These are phyloP conservation scores for Pseudogymnoascus sp. DNA, from an alignment of 2,329 filamentous ascomycete species.

Conservation along the genomic window DNA sequence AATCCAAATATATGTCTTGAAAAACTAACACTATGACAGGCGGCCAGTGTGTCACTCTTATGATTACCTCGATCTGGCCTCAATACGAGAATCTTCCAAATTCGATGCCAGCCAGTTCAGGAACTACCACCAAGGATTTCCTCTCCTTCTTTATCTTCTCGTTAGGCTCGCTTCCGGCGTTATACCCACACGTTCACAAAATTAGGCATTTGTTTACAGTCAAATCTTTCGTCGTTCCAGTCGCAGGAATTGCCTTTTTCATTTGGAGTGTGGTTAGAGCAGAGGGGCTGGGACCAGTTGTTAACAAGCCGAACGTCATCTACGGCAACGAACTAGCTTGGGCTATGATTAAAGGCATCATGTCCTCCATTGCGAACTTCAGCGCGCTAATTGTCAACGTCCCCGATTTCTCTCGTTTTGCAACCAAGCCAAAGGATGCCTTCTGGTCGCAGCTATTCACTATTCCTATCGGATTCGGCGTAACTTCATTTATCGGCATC, in stretches of 20 bases:
- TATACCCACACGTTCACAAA: slow-evolving; percentile 85
- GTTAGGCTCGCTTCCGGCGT: slow-evolving; percentile 68
- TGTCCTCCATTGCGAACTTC: slow-evolving; percentile 86
- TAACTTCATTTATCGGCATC: slow-evolving; percentile 80
- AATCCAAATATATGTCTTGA: background rate
- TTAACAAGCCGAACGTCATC: slow-evolving; percentile 55
- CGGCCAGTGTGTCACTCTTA: slow-evolving; percentile 74
- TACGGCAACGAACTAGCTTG: slow-evolving; percentile 65
- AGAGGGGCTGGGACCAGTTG: slow-evolving; percentile 73
- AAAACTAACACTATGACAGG: slow-evolving; percentile 34
- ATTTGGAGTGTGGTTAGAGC: slow-evolving; percentile 79
- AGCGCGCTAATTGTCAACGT: slow-evolving; percentile 74
- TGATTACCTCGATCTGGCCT: slow-evolving; percentile 78
- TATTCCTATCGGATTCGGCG: slow-evolving; percentile 61
- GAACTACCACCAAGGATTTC: slow-evolving; percentile 67
- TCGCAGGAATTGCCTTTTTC: slow-evolving; percentile 76
- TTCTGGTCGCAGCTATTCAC: slow-evolving; percentile 72
- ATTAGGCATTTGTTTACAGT: slow-evolving; percentile 85
- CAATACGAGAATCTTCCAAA: slow-evolving; percentile 54
- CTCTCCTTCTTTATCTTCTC: slow-evolving; percentile 83
- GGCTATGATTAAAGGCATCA: slow-evolving; percentile 76
- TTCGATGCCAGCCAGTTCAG: slow-evolving; percentile 52
- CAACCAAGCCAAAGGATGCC: slow-evolving; percentile 64
- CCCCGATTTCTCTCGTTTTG: slow-evolving; percentile 80
- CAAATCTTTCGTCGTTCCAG: slow-evolving; percentile 76